phyloP scores from a whole-genome alignment of 805 yeast genomes.

The Ogataea henricii region DNA sequence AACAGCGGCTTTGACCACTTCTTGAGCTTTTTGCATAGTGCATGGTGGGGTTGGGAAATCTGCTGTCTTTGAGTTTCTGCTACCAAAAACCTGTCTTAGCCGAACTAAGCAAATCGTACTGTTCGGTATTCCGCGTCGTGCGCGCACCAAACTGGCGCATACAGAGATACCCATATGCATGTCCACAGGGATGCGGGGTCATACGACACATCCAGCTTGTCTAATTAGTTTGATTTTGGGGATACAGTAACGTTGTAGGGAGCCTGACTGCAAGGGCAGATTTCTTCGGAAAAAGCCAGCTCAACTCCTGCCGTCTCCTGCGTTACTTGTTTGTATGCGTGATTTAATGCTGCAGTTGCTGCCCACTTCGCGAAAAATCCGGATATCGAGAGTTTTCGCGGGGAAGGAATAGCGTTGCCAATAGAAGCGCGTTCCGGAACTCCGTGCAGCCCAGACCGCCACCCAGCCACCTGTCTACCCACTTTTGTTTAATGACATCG shows the following conservation, averaged over 20 bases:
- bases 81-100: neutral
- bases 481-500: neutral
- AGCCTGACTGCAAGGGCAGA: neutral
- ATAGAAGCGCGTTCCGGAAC: neutral
- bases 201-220: neutral
- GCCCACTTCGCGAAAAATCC: no score
- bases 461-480: neutral
- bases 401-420: neutral
- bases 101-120: neutral
- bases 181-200: neutral
- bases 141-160: neutral
- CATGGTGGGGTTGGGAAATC: neutral
- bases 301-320: no score
- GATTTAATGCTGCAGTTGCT: no score
- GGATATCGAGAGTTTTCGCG: no score
- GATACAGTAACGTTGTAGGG: no score
- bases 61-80: neutral
- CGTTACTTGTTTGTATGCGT: no score
- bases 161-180: neutral
- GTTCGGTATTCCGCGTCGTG: slow-evolving; percentile 2
- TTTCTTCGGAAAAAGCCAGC: no score
- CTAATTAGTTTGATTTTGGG: no score
- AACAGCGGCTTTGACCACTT: neutral
- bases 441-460: neutral
- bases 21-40: neutral